Percentiles rank a stretch among this genome's conserved stretches.
Evolutionary conservation across 345 rosid species (phyloP).

Genomic region (Dimocarpus longan): DNA sequence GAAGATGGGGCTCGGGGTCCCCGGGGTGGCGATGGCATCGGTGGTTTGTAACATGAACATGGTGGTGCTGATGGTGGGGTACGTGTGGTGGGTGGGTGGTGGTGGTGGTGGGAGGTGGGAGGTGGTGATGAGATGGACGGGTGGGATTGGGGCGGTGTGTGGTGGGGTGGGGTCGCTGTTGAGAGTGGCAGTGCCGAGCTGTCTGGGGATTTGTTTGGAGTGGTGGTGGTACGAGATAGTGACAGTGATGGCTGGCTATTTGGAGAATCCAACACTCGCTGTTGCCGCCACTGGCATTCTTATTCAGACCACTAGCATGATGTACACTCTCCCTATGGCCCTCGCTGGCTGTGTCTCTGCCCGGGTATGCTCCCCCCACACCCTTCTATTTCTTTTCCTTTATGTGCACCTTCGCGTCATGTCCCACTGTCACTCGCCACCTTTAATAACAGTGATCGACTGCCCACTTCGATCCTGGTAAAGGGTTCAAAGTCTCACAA

Average conservation of each 20-base stretch:
- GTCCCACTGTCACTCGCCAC: too few relatives aligned
- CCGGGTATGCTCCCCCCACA: constrained; percentile 51
- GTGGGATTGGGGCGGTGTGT: constrained; percentile 43
- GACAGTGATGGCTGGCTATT: constrained; percentile 82
- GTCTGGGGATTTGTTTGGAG: constrained; percentile 93
- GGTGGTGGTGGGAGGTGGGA: constrained; percentile 2
- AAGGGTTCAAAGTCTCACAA: too few relatives aligned
- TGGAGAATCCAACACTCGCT: constrained; percentile 77
- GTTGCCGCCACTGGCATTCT: constrained; percentile 96
- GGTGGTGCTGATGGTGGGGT: constrained; percentile 75
- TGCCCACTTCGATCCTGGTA: too few relatives aligned
- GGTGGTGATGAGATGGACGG: constrained; percentile 49
- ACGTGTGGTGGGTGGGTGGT: constrained; percentile 64
- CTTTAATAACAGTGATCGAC: too few relatives aligned
- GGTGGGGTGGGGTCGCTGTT: constrained; percentile 72
- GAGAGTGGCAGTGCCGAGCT: constrained; percentile 92
- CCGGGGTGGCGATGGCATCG: constrained; percentile 93
- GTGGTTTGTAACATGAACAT: constrained; percentile 88
- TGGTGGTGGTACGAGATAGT: constrained; percentile 99
- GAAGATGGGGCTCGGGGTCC: constrained; percentile 66
- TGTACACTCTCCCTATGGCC: constrained; percentile 99
- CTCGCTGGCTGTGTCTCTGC: constrained; percentile 99
- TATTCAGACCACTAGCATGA: constrained; percentile 96
- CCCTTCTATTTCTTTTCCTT: neutral
- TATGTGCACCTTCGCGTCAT: too few relatives aligned